These are phyloP conservation scores for Oryza rufipogon DNA, from an alignment of 176 grass and related monocot species.

Conservation along the genomic window DNA sequence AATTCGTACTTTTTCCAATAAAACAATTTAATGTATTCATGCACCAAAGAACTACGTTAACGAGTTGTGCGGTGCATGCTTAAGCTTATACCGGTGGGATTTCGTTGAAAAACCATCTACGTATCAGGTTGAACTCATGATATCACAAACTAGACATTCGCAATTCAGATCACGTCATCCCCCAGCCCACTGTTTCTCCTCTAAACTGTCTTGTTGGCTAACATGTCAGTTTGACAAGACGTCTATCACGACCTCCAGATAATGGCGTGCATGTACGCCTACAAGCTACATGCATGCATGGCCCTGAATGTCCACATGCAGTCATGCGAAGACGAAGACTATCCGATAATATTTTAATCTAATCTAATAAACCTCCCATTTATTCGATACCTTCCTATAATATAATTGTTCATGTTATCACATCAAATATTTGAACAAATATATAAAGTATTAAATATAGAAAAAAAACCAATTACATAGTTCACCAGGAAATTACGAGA, in stretches of 20 bases:
- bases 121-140: background rate
- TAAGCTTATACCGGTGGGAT: background rate
- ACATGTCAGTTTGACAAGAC: conserved; percentile 24
- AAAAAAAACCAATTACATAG: too few species aligned
- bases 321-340: background rate
- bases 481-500: too few species aligned
- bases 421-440: too few species aligned
- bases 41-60: background rate
- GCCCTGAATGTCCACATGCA: conserved; percentile 41
- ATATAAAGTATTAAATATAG: too few species aligned
- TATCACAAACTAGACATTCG: conserved; percentile 17
- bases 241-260: conserved; percentile 11
- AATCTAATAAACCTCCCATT: conserved; percentile 1
- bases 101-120: background rate
- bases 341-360: conserved; percentile 13
- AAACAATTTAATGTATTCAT: background rate
- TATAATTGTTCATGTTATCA: too few species aligned
- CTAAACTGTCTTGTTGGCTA: background rate
- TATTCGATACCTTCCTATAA: background rate
- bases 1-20: background rate
- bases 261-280: conserved; percentile 22
- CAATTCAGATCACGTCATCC: conserved; percentile 2
- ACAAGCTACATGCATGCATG: conserved; percentile 23
- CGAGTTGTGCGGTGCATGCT: too few species aligned
- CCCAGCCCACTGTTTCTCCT: conserved; percentile 25